Conservation (phyloP, 2,329 filamentous ascomycete species). For the Aspergillus nomiae region DNA sequence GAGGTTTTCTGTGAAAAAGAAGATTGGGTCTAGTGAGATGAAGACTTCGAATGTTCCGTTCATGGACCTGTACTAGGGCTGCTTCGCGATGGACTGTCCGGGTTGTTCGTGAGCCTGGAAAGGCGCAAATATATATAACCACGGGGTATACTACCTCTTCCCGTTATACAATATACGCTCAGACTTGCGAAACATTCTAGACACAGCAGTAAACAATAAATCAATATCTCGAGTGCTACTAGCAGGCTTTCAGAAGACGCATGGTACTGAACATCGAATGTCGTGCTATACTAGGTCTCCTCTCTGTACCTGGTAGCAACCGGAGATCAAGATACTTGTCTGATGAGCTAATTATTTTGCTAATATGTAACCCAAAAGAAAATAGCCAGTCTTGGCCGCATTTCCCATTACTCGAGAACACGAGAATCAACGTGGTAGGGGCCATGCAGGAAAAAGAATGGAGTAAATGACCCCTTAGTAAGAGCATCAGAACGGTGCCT, state of each 20-base stretch:
- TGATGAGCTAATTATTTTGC: not conserved
- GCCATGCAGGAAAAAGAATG: not conserved
- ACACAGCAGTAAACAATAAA: too few species aligned
- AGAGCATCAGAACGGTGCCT: not conserved
- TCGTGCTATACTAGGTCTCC: too few species aligned
- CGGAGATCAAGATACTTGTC: not conserved
- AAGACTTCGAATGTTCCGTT: too few species aligned
- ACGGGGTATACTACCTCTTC: too few species aligned
- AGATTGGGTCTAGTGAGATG: not conserved
- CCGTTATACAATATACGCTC: too few species aligned
- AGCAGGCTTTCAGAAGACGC: too few species aligned
- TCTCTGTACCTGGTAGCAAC: too few species aligned
- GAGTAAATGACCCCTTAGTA: not conserved
- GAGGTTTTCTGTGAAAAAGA: not conserved
- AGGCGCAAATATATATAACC: not conserved
- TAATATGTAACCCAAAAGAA: not conserved
- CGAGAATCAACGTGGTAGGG: not conserved
- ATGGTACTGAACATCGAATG: too few species aligned
- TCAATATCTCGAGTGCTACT: too few species aligned
- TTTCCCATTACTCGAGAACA: not conserved
- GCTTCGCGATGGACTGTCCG: not conserved
- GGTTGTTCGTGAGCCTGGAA: not conserved
- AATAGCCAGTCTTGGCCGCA: not conserved
- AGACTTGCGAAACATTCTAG: too few species aligned
- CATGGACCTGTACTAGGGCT: too few species aligned